Conservation (phyloP, 805 yeast genomes). For the Yarrowia sp. region DNA sequence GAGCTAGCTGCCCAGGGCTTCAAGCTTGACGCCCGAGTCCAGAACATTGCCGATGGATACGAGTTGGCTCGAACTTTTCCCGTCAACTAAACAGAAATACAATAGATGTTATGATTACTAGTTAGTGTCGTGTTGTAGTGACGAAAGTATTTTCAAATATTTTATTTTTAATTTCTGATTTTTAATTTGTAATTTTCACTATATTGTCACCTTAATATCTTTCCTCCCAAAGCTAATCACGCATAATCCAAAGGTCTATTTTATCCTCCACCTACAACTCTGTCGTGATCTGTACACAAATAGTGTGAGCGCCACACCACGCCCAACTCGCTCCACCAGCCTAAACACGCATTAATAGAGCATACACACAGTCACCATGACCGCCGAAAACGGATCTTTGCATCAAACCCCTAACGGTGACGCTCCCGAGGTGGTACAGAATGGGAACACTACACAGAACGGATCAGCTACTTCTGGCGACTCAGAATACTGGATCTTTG, state of each 20-base stretch:
- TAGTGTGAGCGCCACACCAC: slow-evolving; percentile 21
- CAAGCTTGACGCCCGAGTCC: slow-evolving; percentile 84
- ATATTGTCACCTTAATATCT: too few relatives aligned
- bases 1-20: slow-evolving; percentile 69
- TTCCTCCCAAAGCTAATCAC: slow-evolving; percentile 23
- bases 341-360: neutral
- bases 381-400: neutral
- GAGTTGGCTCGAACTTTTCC: slow-evolving; percentile 56
- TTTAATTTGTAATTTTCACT: neutral
- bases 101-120: neutral
- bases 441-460: neutral
- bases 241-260: slow-evolving; percentile 37
- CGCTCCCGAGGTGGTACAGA: slow-evolving; percentile 1
- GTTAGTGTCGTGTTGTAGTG: neutral
- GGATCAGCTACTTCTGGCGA: neutral
- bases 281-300: slow-evolving; percentile 29
- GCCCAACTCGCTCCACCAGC: slow-evolving; percentile 5
- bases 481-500: slow-evolving; percentile 70
- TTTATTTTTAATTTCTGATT: too few relatives aligned
- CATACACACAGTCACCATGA: slow-evolving; percentile 1
- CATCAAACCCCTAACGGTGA: slow-evolving; percentile 11
- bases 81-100: slow-evolving; percentile 1
- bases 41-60: slow-evolving; percentile 84
- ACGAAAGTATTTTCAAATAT: too few relatives aligned
- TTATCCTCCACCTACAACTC: slow-evolving; percentile 15